Percentiles rank a stretch among this genome's conserved stretches.
Conservation (phyloP, 345 rosid species). For the Populus alba region DNA sequence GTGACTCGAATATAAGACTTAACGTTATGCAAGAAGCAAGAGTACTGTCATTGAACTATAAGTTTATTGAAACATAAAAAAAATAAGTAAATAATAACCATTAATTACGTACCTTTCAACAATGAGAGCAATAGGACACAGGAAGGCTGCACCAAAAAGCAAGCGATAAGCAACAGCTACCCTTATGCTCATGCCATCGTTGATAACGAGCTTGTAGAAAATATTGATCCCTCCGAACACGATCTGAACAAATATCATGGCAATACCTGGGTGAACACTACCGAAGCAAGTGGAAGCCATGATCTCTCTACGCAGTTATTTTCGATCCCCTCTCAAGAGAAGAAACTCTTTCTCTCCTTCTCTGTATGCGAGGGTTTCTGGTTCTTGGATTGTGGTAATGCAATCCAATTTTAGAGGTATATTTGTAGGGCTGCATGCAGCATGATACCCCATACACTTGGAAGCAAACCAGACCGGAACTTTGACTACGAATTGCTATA, state of each 20-base stretch:
- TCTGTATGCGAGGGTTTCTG: background rate
- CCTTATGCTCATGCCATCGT: slow-evolving; percentile 15
- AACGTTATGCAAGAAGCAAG: background rate
- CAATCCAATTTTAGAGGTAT: too few species aligned
- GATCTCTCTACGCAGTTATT: background rate
- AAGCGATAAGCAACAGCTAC: slow-evolving; percentile 15
- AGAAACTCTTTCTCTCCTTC: background rate
- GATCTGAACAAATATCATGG: slow-evolving; percentile 15
- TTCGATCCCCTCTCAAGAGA: background rate
- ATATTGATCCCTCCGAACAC: slow-evolving; percentile 8
- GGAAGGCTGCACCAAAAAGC: slow-evolving; percentile 8
- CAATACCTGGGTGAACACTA: background rate
- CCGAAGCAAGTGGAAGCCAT: background rate
- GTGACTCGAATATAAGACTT: background rate
- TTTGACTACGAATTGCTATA: background rate
- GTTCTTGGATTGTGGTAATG: too few species aligned
- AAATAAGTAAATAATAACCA: background rate
- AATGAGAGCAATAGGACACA: slow-evolving; percentile 17
- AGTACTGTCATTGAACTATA: too few species aligned
- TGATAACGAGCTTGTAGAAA: slow-evolving; percentile 6
- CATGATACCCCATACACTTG: background rate
- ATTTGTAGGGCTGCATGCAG: too few species aligned
- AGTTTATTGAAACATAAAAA: too few species aligned
- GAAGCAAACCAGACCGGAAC: background rate
- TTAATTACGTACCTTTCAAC: slow-evolving; percentile 7